Evolutionary conservation across 2,329 filamentous ascomycete genomes (phyloP).

Genomic region (Fusarium kyushuense): DNA sequence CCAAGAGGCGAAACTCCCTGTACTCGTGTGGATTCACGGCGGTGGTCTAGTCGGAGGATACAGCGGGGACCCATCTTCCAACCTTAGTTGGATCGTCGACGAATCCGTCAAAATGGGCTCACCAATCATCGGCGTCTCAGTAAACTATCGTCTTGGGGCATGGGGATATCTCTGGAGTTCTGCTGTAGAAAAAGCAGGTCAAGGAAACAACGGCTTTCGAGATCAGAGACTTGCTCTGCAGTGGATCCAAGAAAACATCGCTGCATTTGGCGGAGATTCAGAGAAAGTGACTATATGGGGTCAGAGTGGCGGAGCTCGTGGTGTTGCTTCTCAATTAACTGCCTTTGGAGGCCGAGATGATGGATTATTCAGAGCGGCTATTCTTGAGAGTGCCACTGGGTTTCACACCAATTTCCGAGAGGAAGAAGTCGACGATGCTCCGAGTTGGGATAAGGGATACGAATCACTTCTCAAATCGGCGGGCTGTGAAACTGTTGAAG

Average conservation of each 20-base stretch:
- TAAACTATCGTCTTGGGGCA: conserved; percentile 40
- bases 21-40: conserved; percentile 35
- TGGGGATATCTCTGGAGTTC: conserved; percentile 32
- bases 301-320: conserved; percentile 34
- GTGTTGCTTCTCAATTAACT: conserved; percentile 32
- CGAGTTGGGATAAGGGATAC: conserved; percentile 22
- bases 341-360: conserved; percentile 27
- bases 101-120: conserved; percentile 33
- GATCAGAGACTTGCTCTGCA: conserved; percentile 35
- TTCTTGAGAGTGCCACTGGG: conserved; percentile 31
- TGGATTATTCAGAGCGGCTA: conserved; percentile 28
- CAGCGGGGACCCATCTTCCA: conserved; percentile 9
- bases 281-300: conserved; percentile 31
- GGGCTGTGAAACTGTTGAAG: not conserved
- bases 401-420: conserved; percentile 29
- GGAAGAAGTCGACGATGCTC: not conserved
- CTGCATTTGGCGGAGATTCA: conserved; percentile 28
- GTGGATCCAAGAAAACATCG: conserved; percentile 34
- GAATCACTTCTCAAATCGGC: conserved; percentile 1
- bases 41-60: conserved; percentile 29
- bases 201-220: conserved; percentile 32
- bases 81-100: conserved; percentile 23
- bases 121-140: conserved; percentile 23
- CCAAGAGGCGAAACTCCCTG: conserved; percentile 9
- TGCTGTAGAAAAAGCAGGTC: conserved; percentile 6